Evolutionary conservation across 169 alveolate genomes (phyloP).

Genomic region (Eimeria praecox): DNA sequence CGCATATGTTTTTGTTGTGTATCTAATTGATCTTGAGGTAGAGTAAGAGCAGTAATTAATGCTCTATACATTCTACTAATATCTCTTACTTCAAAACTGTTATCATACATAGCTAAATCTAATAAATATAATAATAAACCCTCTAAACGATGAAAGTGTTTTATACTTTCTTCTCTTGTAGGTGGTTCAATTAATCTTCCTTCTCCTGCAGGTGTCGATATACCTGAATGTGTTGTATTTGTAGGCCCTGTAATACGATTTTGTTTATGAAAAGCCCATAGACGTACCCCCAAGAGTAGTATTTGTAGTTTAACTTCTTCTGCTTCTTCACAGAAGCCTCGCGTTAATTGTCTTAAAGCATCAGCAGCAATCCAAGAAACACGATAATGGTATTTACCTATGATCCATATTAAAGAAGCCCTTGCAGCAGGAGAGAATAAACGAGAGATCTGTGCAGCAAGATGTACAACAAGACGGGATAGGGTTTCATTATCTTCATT

Average conservation of each 20-base stretch:
- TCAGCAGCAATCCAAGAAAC: conserved; percentile 83
- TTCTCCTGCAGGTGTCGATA: not conserved
- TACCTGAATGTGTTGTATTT: not conserved
- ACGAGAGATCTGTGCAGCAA: conserved; percentile 23
- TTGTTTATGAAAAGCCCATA: conserved; percentile 80
- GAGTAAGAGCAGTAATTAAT: not conserved
- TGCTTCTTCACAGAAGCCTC: conserved; percentile 73
- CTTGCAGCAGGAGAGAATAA: conserved; percentile 78
- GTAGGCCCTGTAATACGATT: not conserved
- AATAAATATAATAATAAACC: conserved; percentile 36
- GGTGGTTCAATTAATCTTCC: conserved; percentile 25
- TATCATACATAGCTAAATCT: conserved; percentile 67
- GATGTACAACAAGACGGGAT: conserved; percentile 58
- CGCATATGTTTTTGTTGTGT: not conserved
- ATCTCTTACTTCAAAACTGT: conserved; percentile 81
- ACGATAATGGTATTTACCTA: conserved; percentile 80
- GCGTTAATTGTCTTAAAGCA: conserved; percentile 71
- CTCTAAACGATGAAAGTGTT: conserved; percentile 42
- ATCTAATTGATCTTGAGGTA: not conserved
- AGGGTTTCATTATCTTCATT: conserved; percentile 24
- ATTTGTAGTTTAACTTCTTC: conserved; percentile 85
- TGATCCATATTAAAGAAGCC: conserved; percentile 84
- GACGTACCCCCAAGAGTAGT: conserved; percentile 65
- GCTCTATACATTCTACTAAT: conserved; percentile 37
- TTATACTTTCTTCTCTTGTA: conserved; percentile 66